Evolutionary conservation across 768 basidiomycete genomes (phyloP).

Genomic region (Pisolithus sp.): DNA sequence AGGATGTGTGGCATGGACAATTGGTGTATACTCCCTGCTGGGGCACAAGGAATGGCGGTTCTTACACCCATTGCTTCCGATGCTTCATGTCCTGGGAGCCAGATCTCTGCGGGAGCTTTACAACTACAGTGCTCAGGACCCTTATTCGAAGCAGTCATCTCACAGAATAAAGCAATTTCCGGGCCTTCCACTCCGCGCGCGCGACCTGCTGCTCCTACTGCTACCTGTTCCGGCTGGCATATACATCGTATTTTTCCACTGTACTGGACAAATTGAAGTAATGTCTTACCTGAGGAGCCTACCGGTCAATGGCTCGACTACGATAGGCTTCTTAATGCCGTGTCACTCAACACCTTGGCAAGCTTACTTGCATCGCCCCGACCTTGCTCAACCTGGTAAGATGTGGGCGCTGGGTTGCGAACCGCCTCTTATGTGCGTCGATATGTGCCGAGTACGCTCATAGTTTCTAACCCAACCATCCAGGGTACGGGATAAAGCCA

Average conservation of each 20-base stretch:
- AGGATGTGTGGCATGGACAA: slow-evolving; percentile 51
- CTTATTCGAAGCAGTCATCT: background rate
- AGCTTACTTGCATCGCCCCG: slow-evolving; percentile 71
- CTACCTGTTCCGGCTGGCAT: slow-evolving; percentile 54
- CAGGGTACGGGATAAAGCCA: slow-evolving; percentile 38
- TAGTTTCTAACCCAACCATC: slow-evolving; percentile 14
- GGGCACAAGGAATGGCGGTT: slow-evolving; percentile 99
- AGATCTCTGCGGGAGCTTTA: slow-evolving; percentile 57
- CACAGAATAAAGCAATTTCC: background rate
- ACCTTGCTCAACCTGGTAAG: slow-evolving; percentile 46
- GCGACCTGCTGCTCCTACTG: slow-evolving; percentile 36
- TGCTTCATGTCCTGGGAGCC: slow-evolving; percentile 74
- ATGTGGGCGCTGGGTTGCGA: slow-evolving; percentile 91
- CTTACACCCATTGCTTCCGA: slow-evolving; percentile 83
- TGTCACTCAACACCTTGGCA: slow-evolving; percentile 96
- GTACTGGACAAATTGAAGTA: slow-evolving; percentile 71
- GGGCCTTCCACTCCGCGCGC: slow-evolving; percentile 21
- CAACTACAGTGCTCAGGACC: background rate
- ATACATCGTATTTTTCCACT: slow-evolving; percentile 73
- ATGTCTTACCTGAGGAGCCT: slow-evolving; percentile 60
- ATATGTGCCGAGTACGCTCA: background rate
- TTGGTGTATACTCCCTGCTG: slow-evolving; percentile 65
- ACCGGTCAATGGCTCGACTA: slow-evolving; percentile 42
- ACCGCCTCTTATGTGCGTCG: slow-evolving; percentile 75
- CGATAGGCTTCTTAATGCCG: slow-evolving; percentile 84